Base-by-base conservation (phyloP, 495 filamentous ascomycete species). In the Hyaloscypha hepaticicola region DNA sequence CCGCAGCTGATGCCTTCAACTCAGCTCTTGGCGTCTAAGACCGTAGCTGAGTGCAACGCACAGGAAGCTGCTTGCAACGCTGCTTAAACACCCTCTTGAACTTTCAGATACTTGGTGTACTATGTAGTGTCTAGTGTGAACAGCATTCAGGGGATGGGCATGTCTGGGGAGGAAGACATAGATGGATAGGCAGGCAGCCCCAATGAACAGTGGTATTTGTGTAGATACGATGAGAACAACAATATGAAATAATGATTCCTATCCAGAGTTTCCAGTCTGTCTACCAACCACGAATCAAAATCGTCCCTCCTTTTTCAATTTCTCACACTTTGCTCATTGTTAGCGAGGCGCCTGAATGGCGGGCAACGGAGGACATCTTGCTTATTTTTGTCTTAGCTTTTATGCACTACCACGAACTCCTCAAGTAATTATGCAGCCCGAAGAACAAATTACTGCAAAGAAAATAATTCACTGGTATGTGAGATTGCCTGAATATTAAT, bases 1-100 rank as follows among this genome's bases (percentile, higher is more conserved):
- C 78, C 25, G 82, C 85, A 29, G 84, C 86, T n/a, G 78, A 85
- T 77, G 79, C 81, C 1, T 87, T 87, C 69, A 87, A 87, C 70
- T 50, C 59, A 25, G 67, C 69, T 49, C 60, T 72, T 41, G 64
- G 55, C 22, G 63, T 65, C 50, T 64, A 16, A 25, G 9, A 71
- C 74, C 57, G 75, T 77, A 11, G 69, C 64, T 8, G 77, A 84
- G 70, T 84, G 82, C 75, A 77, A 79, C 8, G 62, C 76, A 14
- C 82, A 83, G 74, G 72, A 82, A 69, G 51, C 66, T 48, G 61
- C 71, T 41, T 84, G 82, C 74, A 71, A 74, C 27, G 72, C 72
- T 7, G 80, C 53, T 29, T n/a, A 21, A 22, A 8, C 21, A 3
- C 14, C 26, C 5, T 19, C 48, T n/a, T n/a, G 48, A 50, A 50